A percentile compares a stretch with the other conserved stretches of the same genome.
Evolutionary conservation across 805 yeast genomes (phyloP).

Genomic region (Yarrowia sp.): DNA sequence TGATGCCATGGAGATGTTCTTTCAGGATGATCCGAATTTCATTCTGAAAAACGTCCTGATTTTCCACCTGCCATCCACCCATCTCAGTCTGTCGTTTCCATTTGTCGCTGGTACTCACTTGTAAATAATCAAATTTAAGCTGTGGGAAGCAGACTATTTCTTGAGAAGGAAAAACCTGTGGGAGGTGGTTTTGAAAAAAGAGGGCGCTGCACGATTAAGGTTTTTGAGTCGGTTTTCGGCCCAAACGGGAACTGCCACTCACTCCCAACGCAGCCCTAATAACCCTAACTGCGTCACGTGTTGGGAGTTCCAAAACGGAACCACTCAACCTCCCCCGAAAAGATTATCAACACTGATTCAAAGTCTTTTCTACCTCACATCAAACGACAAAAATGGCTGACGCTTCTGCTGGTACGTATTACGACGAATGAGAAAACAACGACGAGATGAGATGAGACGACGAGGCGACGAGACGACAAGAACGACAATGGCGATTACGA

Average conservation of each 20-base stretch:
- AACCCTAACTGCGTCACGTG: constrained; percentile 23
- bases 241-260: neutral
- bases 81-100: neutral
- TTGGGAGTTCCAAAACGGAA: constrained; percentile 25
- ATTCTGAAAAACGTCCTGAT: no score
- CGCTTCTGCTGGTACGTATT: constrained; percentile 25
- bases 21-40: no score
- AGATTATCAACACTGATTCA: constrained; percentile 4
- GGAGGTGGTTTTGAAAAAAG: constrained; percentile 3
- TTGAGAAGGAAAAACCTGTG: constrained; percentile 42
- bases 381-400: constrained; percentile 27
- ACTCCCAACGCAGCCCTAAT: neutral
- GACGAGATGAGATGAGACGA: neutral
- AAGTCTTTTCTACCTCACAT: constrained; percentile 17
- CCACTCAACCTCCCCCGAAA: constrained; percentile 21
- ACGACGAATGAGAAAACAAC: no score
- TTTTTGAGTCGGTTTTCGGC: neutral
- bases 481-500: no score
- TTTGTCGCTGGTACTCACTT: neutral
- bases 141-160: constrained; percentile 73
- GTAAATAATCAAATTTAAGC: constrained; percentile 82
- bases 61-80: neutral
- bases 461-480: neutral
- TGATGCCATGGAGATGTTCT: no score
- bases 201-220: neutral